A percentile compares a stretch with the other conserved stretches of the same genome.
These are phyloP conservation scores for Atkinsonella hypoxylon DNA, from an alignment of 2,329 filamentous ascomycete genomes.

Conservation along the genomic window DNA sequence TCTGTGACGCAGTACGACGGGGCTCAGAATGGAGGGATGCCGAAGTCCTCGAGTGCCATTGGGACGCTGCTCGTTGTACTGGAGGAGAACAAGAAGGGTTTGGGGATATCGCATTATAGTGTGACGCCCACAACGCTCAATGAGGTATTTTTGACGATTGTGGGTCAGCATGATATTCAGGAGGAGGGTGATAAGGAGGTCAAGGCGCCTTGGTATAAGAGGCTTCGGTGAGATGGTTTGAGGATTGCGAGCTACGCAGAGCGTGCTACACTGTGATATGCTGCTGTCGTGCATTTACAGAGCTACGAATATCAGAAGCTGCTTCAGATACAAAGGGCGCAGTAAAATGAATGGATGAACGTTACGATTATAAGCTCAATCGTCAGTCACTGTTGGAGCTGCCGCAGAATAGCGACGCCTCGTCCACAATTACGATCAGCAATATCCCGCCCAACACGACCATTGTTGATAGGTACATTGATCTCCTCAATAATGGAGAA, in stretches of 20 bases:
- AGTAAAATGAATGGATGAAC: background rate
- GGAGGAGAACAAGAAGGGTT: conserved; percentile 53
- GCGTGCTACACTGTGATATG: too few species aligned
- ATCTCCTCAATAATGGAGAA: too few species aligned
- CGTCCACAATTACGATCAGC: conserved; percentile 3
- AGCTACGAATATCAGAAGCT: background rate
- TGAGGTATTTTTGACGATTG: conserved; percentile 81
- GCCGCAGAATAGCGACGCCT: background rate
- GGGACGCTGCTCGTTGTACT: conserved; percentile 59
- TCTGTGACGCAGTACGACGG: conserved; percentile 60
- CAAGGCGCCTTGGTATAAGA: conserved; percentile 11
- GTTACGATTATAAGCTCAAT: background rate
- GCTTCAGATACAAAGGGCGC: background rate
- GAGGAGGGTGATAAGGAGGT: conserved; percentile 51
- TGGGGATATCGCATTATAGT: conserved; percentile 77
- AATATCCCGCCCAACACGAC: conserved; percentile 14
- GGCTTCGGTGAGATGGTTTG: background rate
- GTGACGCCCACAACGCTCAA: conserved; percentile 80
- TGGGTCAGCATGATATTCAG: conserved; percentile 64
- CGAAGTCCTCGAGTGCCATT: conserved; percentile 38
- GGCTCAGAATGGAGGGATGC: conserved; percentile 21
- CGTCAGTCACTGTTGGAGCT: background rate
- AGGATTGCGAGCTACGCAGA: too few species aligned
- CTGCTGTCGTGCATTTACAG: conserved; percentile 11
- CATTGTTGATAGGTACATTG: conserved; percentile 13